These are phyloP conservation scores for Aspergillus phoenicis DNA, from an alignment of 2,329 filamentous ascomycete species.

Conservation along the genomic window DNA sequence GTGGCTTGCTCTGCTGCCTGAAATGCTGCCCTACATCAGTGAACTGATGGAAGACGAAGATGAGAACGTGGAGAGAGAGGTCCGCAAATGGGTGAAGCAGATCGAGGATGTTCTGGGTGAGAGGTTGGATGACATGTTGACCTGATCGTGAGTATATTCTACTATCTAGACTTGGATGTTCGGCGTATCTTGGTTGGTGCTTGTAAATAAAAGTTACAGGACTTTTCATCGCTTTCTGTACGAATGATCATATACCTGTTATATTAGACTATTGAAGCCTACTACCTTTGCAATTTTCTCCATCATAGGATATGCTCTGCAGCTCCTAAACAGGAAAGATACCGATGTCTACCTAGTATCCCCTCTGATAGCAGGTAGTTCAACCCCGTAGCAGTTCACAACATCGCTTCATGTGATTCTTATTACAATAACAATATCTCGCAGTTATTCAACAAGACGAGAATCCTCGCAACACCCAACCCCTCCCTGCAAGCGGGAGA, in stretches of 20 bases:
- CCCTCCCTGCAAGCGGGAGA: too few relatives aligned
- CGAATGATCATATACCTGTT: neutral
- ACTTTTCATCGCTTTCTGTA: neutral
- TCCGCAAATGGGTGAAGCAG: constrained; percentile 82
- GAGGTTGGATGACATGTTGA: constrained; percentile 88
- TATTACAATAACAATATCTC: too few relatives aligned
- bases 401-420: too few relatives aligned
- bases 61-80: constrained; percentile 87
- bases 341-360: too few relatives aligned
- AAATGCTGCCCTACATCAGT: constrained; percentile 95
- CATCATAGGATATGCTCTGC: too few relatives aligned
- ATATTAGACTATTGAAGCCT: neutral
- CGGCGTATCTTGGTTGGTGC: constrained; percentile 1
- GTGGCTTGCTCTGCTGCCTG: constrained; percentile 85
- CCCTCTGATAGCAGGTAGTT: too few relatives aligned
- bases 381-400: too few relatives aligned
- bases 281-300: neutral
- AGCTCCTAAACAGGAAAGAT: too few relatives aligned
- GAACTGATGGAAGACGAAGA: constrained; percentile 97
- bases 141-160: constrained; percentile 51
- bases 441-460: too few relatives aligned
- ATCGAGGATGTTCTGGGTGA: constrained; percentile 91
- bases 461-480: too few relatives aligned
- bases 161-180: neutral
- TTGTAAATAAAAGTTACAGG: constrained; percentile 5